Evolutionary conservation across 139 green algal genomes (phyloP).

Genomic region (Zygnema circumcarinatum): DNA sequence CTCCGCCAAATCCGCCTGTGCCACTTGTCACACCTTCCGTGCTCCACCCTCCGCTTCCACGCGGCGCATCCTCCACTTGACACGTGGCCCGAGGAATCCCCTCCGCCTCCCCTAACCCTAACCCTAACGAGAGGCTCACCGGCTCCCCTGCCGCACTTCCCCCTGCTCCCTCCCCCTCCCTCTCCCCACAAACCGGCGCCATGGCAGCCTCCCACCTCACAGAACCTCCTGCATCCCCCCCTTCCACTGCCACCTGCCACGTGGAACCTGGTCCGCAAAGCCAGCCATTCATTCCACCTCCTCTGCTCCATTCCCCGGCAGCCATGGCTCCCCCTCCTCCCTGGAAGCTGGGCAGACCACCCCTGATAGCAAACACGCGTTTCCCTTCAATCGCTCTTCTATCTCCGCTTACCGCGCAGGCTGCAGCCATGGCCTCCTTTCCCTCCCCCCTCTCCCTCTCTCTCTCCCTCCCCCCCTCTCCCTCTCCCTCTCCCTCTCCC

Average conservation of each 20-base stretch:
- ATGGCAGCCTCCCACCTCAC: too few species aligned
- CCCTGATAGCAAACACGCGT: too few species aligned
- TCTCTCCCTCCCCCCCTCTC: not conserved
- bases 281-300: not conserved
- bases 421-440: not conserved
- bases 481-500: not conserved
- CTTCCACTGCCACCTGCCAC: not conserved
- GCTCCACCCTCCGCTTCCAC: not conserved
- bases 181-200: too few species aligned
- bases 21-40: too few species aligned
- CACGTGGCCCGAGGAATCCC: not conserved
- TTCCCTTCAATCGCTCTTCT: too few species aligned
- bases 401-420: not conserved
- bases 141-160: not conserved
- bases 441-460: not conserved
- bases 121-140: not conserved
- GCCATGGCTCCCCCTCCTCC: not conserved
- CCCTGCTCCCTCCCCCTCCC: not conserved
- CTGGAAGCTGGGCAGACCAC: not conserved
- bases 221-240: not conserved
- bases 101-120: not conserved
- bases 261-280: not conserved
- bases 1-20: too few species aligned
- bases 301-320: not conserved
- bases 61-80: not conserved